phyloP scores from a whole-genome alignment of 1,284 basidiomycete genomes.

The Naganishia sp. region DNA sequence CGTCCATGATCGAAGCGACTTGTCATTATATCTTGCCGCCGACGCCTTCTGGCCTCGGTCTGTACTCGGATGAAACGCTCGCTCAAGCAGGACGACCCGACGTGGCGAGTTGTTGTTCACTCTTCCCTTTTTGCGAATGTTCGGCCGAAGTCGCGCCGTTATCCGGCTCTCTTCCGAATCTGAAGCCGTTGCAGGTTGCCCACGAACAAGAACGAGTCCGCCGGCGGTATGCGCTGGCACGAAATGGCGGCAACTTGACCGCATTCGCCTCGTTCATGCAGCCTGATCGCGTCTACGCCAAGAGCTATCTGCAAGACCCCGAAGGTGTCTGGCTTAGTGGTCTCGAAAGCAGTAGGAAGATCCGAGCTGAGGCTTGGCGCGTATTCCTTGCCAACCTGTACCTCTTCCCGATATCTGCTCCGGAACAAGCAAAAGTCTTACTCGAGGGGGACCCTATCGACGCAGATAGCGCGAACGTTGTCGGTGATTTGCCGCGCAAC shows the following conservation, averaged over 20 bases:
- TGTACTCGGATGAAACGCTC: slow-evolving; percentile 18
- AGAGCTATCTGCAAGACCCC: slow-evolving; percentile 26
- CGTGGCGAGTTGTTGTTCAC: slow-evolving; percentile 40
- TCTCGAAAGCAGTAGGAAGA: slow-evolving; percentile 5
- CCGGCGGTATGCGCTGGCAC: slow-evolving; percentile 54
- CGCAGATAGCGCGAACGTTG: neutral
- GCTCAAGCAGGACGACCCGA: slow-evolving; percentile 17
- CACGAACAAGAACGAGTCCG: slow-evolving; percentile 56
- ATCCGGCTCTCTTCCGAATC: slow-evolving; percentile 56
- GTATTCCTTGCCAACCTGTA: slow-evolving; percentile 9
- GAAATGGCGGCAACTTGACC: slow-evolving; percentile 27
- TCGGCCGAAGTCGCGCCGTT: slow-evolving; percentile 7
- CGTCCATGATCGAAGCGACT: slow-evolving; percentile 50
- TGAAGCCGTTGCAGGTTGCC: slow-evolving; percentile 61
- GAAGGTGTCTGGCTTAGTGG: slow-evolving; percentile 26
- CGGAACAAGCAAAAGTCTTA: neutral
- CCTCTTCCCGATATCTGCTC: slow-evolving; percentile 10
- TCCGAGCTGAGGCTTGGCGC: slow-evolving; percentile 22
- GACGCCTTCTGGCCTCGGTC: slow-evolving; percentile 25
- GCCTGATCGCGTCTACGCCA: slow-evolving; percentile 43
- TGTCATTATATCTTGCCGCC: slow-evolving; percentile 50
- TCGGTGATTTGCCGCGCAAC: neutral
- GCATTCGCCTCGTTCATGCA: slow-evolving; percentile 37
- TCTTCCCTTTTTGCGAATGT: slow-evolving; percentile 48
- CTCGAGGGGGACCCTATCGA: slow-evolving; percentile 9